Evolutionary conservation across 2,329 filamentous ascomycete species (phyloP).

Genomic region (Sporothrix sp.): DNA sequence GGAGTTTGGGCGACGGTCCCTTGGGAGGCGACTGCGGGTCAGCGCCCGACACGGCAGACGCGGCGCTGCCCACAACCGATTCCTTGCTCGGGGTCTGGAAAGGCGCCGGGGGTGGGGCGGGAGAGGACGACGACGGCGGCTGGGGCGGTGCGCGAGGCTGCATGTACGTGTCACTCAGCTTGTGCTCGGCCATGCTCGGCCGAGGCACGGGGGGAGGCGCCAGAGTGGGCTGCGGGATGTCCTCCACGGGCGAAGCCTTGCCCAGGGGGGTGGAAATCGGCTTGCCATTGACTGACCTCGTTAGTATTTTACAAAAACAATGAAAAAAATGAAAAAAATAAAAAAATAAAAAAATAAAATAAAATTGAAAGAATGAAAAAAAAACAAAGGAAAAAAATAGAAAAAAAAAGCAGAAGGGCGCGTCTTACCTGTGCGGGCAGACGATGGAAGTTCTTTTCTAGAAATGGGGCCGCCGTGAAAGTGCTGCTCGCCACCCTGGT

Average conservation of each 20-base stretch:
- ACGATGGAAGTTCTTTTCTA: constrained; percentile 53
- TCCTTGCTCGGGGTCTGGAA: constrained; percentile 33
- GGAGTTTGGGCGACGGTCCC: constrained; percentile 51
- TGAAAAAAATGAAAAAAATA: too few species aligned
- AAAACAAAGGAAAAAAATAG: background rate
- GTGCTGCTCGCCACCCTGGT: constrained; percentile 34
- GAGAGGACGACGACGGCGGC: constrained; percentile 47
- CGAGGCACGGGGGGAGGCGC: constrained; percentile 19
- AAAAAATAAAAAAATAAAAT: background rate
- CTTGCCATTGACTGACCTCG: constrained; percentile 28
- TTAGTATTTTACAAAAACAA: constrained; percentile 2
- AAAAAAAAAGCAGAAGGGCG: too few species aligned
- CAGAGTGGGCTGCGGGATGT: constrained; percentile 1
- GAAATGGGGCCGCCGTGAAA: constrained; percentile 41
- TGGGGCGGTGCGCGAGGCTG: constrained; percentile 46
- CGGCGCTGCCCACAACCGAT: constrained; percentile 29
- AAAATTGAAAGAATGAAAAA: background rate
- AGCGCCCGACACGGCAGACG: constrained; percentile 17
- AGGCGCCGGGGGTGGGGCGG: constrained; percentile 22
- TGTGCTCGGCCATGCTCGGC: constrained; percentile 30
- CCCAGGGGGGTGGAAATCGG: constrained; percentile 17
- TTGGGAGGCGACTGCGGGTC: constrained; percentile 37
- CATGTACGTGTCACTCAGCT: constrained; percentile 45
- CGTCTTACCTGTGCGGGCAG: constrained; percentile 35
- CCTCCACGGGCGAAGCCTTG: constrained; percentile 10